Base-by-base conservation (phyloP, 495 filamentous ascomycete species). In the Daldinia decipiens region DNA sequence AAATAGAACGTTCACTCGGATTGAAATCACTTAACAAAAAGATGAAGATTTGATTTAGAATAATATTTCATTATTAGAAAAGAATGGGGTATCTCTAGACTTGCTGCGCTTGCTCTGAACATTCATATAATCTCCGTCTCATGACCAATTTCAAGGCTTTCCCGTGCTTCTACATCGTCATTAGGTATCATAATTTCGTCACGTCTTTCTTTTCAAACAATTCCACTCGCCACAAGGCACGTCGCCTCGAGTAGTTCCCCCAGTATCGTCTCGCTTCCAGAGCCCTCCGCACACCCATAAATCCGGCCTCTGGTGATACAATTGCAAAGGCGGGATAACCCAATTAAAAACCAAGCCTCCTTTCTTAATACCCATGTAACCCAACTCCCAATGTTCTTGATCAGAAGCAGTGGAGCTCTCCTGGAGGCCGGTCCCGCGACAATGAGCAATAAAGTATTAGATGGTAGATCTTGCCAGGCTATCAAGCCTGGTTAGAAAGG, bases 61-160 rank as follows among this genome's bases (percentile, higher is more conserved):
- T 31, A 24, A 63, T 68, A 56, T 65, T 71, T 74, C 54, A 66
- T 68, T 61, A 68, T 56, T 34, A 57, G 65, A 73, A 76, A 71
- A 60, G 38, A 70, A 71, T 63, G 59, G 74, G 74, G 74, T 76
- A 76, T 76, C 72, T 74, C 65, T 70, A 72, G 43, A 74, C 57
- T 65, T 51, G 72, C 61, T 38, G 45, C 55, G 62, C 71, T 67
- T 47, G 69, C 68, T 71, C 52, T 47, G 43, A 47, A 47, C 43
- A 67, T 26, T 55, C 43, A 53, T 59, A 39, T 40, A 64, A 53
- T 54, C 40, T 64, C 68, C 7, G 38, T 47, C 53, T 74, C 72
- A 19, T 68, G 59, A 52, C 71, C 62, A 71, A 60, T 71, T 67
- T 55, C 59, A 61, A 66, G 40, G 52, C 62, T 57, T 57, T 54